phyloP scores from a whole-genome alignment of 495 filamentous ascomycete species.

The Hyphodiscus hymeniophilus region DNA sequence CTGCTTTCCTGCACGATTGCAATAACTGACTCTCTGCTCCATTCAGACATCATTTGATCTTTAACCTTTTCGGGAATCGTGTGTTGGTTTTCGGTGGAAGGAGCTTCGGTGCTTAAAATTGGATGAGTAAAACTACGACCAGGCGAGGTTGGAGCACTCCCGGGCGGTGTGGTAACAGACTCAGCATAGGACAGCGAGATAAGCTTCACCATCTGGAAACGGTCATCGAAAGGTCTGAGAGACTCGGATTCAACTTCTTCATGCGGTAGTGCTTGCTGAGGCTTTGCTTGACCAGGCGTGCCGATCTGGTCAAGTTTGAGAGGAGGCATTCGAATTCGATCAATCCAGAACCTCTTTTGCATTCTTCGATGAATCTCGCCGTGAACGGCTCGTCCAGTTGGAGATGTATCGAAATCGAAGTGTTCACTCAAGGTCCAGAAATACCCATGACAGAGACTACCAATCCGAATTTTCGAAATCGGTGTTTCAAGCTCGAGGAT shows the following conservation, averaged over 20 bases:
- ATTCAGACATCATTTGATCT: constrained; percentile 67
- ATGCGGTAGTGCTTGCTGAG: constrained; percentile 33
- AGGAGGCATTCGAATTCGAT: constrained; percentile 50
- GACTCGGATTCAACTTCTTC: constrained; percentile 48
- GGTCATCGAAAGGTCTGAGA: constrained; percentile 57
- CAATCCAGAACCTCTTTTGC: constrained; percentile 66
- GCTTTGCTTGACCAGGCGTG: constrained; percentile 30
- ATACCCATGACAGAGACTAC: constrained; percentile 80
- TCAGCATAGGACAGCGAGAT: constrained; percentile 62
- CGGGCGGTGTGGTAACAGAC: constrained; percentile 47
- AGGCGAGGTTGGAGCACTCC: constrained; percentile 66
- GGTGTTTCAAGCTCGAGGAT: constrained; percentile 56
- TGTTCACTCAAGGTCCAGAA: constrained; percentile 68
- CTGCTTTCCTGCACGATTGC: constrained; percentile 58
- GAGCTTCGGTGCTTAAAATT: constrained; percentile 33
- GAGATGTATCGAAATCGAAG: constrained; percentile 65
- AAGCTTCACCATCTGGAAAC: constrained; percentile 55
- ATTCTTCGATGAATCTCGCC: constrained; percentile 68
- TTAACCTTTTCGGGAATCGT: constrained; percentile 44
- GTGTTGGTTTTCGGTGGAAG: constrained; percentile 3
- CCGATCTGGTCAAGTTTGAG: constrained; percentile 29
- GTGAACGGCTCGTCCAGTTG: constrained; percentile 58
- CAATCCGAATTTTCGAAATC: constrained; percentile 62
- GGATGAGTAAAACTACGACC: constrained; percentile 55
- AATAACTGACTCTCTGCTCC: constrained; percentile 66